phyloP scores from a whole-genome alignment of 2,329 filamentous ascomycete genomes.

The Aspergillus pseudoviridinutans region DNA sequence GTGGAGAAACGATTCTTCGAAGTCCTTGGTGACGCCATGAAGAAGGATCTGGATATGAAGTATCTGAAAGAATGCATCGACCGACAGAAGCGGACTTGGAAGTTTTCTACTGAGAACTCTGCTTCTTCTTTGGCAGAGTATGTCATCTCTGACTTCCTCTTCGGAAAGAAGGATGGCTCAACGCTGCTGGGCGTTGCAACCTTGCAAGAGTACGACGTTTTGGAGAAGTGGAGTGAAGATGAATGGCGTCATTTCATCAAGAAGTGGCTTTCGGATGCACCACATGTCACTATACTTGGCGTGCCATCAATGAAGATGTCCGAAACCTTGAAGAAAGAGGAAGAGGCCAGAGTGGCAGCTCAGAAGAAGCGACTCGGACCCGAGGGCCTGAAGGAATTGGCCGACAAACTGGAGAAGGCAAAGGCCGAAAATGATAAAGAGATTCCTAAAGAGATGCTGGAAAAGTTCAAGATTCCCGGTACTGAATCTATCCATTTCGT shows the following conservation, averaged over 20 bases:
- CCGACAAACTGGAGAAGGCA: conserved; percentile 71
- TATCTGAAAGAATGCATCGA: conserved; percentile 87
- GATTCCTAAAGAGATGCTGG: conserved; percentile 77
- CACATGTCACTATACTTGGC: conserved; percentile 83
- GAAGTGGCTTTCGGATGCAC: conserved; percentile 79
- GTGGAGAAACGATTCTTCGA: conserved; percentile 85
- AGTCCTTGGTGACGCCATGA: conserved; percentile 72
- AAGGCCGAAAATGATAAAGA: conserved; percentile 84
- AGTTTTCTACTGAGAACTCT: conserved; percentile 77
- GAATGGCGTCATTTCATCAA: conserved; percentile 80
- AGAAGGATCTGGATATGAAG: conserved; percentile 76
- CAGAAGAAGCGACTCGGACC: conserved; percentile 75
- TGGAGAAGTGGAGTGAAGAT: conserved; percentile 76
- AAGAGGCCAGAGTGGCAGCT: conserved; percentile 71
- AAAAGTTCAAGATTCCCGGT: conserved; percentile 74
- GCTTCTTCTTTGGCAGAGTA: conserved; percentile 77
- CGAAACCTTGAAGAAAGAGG: conserved; percentile 74
- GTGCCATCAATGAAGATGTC: conserved; percentile 78
- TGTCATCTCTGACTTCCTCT: conserved; percentile 89
- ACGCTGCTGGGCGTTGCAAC: conserved; percentile 59
- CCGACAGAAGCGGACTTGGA: conserved; percentile 74
- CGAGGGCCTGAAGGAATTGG: conserved; percentile 73
- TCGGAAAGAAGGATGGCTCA: conserved; percentile 78
- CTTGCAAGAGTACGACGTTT: conserved; percentile 56
- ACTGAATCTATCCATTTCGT: conserved; percentile 95